Percentiles rank a stretch among this genome's conserved stretches.
Conservation (phyloP, 768 basidiomycete genomes). For the Roridomyces roridus region DNA sequence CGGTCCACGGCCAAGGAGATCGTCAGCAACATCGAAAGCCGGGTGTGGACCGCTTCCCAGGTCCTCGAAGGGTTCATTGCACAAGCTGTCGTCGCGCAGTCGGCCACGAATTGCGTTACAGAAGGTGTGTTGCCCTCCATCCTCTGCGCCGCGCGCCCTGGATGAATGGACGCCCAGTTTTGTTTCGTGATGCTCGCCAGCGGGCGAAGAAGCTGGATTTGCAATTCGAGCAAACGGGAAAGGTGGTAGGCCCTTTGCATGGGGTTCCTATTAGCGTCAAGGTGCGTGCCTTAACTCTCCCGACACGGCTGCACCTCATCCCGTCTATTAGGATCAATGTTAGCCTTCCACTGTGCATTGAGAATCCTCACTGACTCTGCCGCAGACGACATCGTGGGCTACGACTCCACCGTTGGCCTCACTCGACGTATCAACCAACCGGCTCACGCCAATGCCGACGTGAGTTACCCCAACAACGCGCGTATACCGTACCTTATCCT, state of each 20-base stretch:
- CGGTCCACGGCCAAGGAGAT: conserved; percentile 43
- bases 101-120: conserved; percentile 58
- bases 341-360: not conserved
- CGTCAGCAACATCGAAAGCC: conserved; percentile 42
- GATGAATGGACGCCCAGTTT: conserved; percentile 45
- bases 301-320: conserved; percentile 23
- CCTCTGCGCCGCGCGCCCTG: not conserved
- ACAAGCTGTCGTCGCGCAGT: conserved; percentile 50
- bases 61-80: conserved; percentile 52
- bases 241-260: conserved; percentile 56
- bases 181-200: conserved; percentile 53
- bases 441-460: conserved; percentile 48
- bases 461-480: conserved; percentile 28
- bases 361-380: not conserved
- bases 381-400: conserved; percentile 53
- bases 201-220: conserved; percentile 53
- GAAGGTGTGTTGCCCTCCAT: conserved; percentile 53
- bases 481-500: no score
- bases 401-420: conserved; percentile 59
- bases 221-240: conserved; percentile 47
- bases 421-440: conserved; percentile 56
- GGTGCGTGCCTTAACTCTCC: conserved; percentile 41
- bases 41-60: conserved; percentile 52
- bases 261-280: conserved; percentile 68
- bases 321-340: conserved; percentile 17